Evolutionary conservation across 202 grass and related monocot genomes (phyloP).

Genomic region (Elaeis oleifera): DNA sequence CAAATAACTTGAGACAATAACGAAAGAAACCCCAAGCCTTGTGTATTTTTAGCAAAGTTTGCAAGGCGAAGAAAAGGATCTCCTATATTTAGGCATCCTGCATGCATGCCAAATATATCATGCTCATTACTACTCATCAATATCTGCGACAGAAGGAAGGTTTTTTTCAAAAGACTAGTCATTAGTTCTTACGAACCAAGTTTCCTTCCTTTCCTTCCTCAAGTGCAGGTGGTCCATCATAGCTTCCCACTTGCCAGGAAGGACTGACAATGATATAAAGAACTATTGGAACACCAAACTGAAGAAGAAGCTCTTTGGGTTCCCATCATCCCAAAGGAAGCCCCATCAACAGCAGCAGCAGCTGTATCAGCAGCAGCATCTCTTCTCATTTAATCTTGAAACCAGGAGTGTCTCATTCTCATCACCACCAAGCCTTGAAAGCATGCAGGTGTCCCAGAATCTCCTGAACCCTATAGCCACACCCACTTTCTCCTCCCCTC

Average conservation of each 20-base stretch:
- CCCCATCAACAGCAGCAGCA: slow-evolving; percentile 23
- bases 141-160: slow-evolving; percentile 8
- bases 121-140: not conserved
- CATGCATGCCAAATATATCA: not conserved
- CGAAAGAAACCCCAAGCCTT: no score
- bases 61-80: not conserved
- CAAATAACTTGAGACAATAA: not conserved
- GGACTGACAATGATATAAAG: slow-evolving; percentile 9
- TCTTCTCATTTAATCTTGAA: not conserved
- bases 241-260: not conserved
- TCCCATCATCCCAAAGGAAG: not conserved
- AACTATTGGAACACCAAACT: not conserved
- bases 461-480: slow-evolving; percentile 3
- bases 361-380: slow-evolving; percentile 5
- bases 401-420: slow-evolving; percentile 1
- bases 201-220: not conserved
- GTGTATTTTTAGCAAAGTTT: not conserved
- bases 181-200: not conserved
- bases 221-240: slow-evolving; percentile 5
- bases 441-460: slow-evolving; percentile 23
- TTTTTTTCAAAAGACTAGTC: not conserved
- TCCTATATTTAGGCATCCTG: not conserved
- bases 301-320: not conserved
- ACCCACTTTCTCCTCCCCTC: not conserved
- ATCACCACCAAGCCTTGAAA: slow-evolving; percentile 25